phyloP scores from a whole-genome alignment of 257 asterid genomes.

The Solanum appendiculatum region DNA sequence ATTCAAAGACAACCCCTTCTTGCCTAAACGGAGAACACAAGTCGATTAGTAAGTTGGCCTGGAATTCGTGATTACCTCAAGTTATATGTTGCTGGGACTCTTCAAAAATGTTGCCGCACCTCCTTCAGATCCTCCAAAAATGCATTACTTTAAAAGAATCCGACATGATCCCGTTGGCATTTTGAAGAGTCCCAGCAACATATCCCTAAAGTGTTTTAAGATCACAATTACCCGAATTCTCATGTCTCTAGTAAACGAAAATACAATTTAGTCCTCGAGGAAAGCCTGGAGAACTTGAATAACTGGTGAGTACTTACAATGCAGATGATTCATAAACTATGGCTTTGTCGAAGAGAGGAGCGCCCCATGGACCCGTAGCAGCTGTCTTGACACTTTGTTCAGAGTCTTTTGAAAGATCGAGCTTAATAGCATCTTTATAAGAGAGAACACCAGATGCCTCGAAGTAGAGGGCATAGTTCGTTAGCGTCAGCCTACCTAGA shows the following conservation, averaged over 20 bases:
- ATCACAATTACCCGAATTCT: neutral
- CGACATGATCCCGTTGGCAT: neutral
- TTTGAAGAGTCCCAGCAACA: neutral
- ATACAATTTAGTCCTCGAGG: neutral
- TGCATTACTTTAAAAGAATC: neutral
- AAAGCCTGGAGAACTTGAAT: rapidly evolving
- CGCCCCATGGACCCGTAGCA: conserved; percentile 98
- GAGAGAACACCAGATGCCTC: conserved; percentile 74
- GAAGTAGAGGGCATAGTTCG: conserved; percentile 86
- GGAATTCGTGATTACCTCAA: neutral
- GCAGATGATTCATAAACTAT: conserved; percentile 63
- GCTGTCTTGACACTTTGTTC: conserved; percentile 47
- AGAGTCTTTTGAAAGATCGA: conserved; percentile 56
- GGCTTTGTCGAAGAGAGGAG: conserved; percentile 92
- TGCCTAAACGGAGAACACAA: conserved; percentile 26
- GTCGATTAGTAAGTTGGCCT: neutral
- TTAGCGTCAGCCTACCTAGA: conserved; percentile 83
- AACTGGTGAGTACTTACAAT: conserved; percentile 39
- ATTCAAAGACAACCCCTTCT: conserved; percentile 62
- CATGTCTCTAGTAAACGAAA: neutral
- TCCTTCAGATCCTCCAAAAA: neutral
- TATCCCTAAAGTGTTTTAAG: neutral
- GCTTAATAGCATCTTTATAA: conserved; percentile 62
- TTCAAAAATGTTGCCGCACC: neutral
- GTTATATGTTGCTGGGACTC: neutral